Evolutionary conservation across 2,329 filamentous ascomycete species (phyloP), one percentile per base, ranked within the genome.

Genomic region (Capronia epimyces): DNA sequence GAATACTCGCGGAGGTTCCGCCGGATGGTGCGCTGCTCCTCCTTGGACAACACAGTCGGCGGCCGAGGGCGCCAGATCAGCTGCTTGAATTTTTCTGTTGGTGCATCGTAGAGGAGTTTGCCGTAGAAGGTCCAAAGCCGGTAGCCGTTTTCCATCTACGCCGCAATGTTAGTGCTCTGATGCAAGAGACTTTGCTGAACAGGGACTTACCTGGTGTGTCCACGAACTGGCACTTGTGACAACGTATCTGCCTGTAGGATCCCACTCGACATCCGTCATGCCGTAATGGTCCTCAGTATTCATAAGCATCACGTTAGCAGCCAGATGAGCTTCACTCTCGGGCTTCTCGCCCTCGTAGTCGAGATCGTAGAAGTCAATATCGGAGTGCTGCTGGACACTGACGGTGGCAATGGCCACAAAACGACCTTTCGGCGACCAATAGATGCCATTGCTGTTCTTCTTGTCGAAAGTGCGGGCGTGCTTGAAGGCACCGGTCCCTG

Each of bases 391-490:
- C 67, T 89, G 84, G 64, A 90, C 96, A 71, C 87, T 83, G 46
- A 98, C 88, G 9, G 93, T 94, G 47, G 89, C 93, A 49, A 98
- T 83, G 41, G 97, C 84, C 31, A 97, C 91, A 65, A 98, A 98
- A 43, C 93, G 85, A 47, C 93, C 93, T 69, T 85, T 88, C 20
- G 93, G 93, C 16, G 89, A 95, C 93, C 93, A 98, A 82, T 97
- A 97, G 66, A 98, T 98, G 60, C 88, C 90, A 67, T 98, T 98
- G 80, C 87, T 95, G 74, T 94, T 97, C 83, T 97, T 97, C 83
- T 97, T 97, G 64, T 98, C 93, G 49, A 95, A 78, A 7, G 90
- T 97, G 58, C 89, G 84, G 61, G 97, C 84, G 67, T 94, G 88
- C 77, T 91, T 94, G 80, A 97, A 98, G 78, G 95, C 96, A 58